Evolutionary conservation across 2,329 filamentous ascomycete species (phyloP), one percentile per base, ranked within the genome.

Genomic region (Ceratocystis variospora): DNA sequence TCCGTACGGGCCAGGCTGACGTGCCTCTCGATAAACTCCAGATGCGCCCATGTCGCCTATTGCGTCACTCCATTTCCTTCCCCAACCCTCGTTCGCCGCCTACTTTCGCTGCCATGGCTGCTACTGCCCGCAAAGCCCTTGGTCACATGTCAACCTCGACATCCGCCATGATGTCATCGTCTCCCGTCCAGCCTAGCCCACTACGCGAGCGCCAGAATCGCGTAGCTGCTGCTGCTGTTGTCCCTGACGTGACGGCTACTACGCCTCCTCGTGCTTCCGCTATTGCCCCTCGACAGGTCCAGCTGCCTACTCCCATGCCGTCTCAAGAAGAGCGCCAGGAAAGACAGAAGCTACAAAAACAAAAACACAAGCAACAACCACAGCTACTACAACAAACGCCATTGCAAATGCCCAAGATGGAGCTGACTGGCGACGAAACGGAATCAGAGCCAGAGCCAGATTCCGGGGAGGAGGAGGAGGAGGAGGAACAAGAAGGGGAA

Each of bases 1-100:
- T 92, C 70, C 81, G 81, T 67, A 91, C 88, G 1, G 85, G 87
- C 68, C 88, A 92, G 74, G 81, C 84, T 65, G 77, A 82, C 67
- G 79, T 88, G 33, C 85, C 87, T 1, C 80, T 89, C 68, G 79
- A 84, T 66, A 76, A 82, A 59, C 78, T 90, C 22, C 77, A 84
- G 71, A 72, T 77, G 62, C 74, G 75, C 71, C 78, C 46, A 79
- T 72, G 81, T 82, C 70, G 81, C 75, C 76, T 84, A 89, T n/a
- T 78, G 77, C 63, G 79, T 76, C 73, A 83, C 82, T 74, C 92
- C 82, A 64, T 82, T 75, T n/a, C 80, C 77, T 59, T 95, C 75
- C 68, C 91, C 83, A 66, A 90, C 74, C 79, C 84, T 12, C 83
- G 84, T 1, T 77, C 74, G 1, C 78, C 80, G 68, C 82, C 78